phyloP scores from a whole-genome alignment of 2,329 filamentous ascomycete species.

The Shiraia bambusicola region DNA sequence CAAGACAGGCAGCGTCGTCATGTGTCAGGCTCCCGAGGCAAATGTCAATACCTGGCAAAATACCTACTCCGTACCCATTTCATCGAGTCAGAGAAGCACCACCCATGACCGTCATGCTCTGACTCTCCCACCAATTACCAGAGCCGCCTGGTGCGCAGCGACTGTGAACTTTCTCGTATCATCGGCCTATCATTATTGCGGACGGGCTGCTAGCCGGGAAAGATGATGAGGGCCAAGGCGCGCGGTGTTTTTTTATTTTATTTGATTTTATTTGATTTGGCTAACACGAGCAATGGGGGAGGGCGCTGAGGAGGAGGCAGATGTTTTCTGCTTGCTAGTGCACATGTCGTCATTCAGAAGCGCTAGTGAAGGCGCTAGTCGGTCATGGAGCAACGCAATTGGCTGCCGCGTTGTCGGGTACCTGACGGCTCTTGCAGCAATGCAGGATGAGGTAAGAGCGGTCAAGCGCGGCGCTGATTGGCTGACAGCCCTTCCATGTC shows the following conservation, averaged over 20 bases:
- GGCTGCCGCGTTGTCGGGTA: slow-evolving; percentile 15
- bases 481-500: background rate
- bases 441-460: slow-evolving; percentile 24
- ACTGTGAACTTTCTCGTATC: slow-evolving; percentile 3
- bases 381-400: slow-evolving; percentile 9
- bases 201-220: slow-evolving; percentile 15
- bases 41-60: no score
- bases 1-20: no score
- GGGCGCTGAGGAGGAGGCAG: slow-evolving; percentile 2
- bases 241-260: slow-evolving; percentile 9
- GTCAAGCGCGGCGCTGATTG: slow-evolving; percentile 14
- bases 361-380: slow-evolving; percentile 10
- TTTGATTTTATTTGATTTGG: no score
- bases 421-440: slow-evolving; percentile 14
- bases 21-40: no score
- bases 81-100: background rate
- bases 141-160: background rate
- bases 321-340: slow-evolving; percentile 12
- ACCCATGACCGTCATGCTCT: slow-evolving; percentile 9
- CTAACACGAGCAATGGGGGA: slow-evolving; percentile 17
- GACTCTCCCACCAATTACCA: slow-evolving; percentile 18
- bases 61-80: slow-evolving; percentile 1
- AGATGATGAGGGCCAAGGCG: slow-evolving; percentile 33
- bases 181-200: slow-evolving; percentile 14
- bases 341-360: slow-evolving; percentile 13